Percentiles rank a stretch among this genome's conserved stretches.
These are phyloP conservation scores for Pontederia crassipes DNA, from an alignment of 176 grass and related monocot genomes.

Conservation along the genomic window DNA sequence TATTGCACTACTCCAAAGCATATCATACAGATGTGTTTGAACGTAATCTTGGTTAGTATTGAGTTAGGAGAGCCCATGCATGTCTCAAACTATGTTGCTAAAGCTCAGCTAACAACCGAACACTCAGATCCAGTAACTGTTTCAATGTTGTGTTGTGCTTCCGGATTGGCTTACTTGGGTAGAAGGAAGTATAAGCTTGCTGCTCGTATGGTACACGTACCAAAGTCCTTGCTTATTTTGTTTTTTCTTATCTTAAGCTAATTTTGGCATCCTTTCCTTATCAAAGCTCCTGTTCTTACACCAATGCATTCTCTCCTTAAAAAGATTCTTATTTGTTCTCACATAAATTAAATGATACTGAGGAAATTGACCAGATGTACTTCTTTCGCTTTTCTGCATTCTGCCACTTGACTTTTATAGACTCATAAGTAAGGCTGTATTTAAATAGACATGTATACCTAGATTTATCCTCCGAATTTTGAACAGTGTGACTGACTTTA, in stretches of 20 bases:
- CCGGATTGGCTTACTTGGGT: slow-evolving; percentile 66
- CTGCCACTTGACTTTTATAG: no score
- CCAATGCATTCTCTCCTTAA: no score
- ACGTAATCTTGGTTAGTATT: slow-evolving; percentile 80
- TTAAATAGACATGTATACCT: no score
- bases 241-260: not conserved
- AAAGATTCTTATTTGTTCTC: no score
- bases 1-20: slow-evolving; percentile 95
- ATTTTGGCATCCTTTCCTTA: not conserved
- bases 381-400: no score
- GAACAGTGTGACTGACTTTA: no score
- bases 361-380: no score
- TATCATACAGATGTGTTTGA: slow-evolving; percentile 93
- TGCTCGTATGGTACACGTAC: slow-evolving; percentile 53
- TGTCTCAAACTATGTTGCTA: slow-evolving; percentile 67
- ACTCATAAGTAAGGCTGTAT: no score
- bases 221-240: not conserved
- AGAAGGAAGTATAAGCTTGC: slow-evolving; percentile 89
- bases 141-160: slow-evolving; percentile 63
- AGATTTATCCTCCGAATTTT: no score
- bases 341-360: no score
- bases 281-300: no score
- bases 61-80: slow-evolving; percentile 71
- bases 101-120: slow-evolving; percentile 72
- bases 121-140: slow-evolving; percentile 28